phyloP scores from a whole-genome alignment of 2,329 filamentous ascomycete species.

The Fusarium transvaalense region DNA sequence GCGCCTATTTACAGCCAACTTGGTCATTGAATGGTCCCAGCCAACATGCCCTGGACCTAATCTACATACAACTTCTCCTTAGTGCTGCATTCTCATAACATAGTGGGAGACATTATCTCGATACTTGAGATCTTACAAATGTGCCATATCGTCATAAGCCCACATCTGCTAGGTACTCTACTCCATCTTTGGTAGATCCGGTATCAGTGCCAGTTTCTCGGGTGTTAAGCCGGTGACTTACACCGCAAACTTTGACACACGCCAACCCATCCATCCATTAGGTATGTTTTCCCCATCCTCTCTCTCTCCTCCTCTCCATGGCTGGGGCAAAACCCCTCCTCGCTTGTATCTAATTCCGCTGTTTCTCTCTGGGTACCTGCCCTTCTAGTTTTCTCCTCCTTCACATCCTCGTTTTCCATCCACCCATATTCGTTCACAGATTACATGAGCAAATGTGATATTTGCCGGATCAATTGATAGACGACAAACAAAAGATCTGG shows the following conservation, averaged over 20 bases:
- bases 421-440: slow-evolving; percentile 7
- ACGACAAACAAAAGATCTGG: slow-evolving; percentile 7
- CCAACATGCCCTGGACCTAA: background rate
- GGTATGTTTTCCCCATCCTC: slow-evolving; percentile 28
- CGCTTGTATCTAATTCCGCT: slow-evolving; percentile 18
- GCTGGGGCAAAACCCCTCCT: slow-evolving; percentile 36
- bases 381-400: slow-evolving; percentile 22
- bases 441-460: slow-evolving; percentile 2
- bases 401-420: slow-evolving; percentile 13
- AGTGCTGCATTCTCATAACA: background rate
- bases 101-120: background rate
- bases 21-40: background rate
- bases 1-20: slow-evolving; percentile 3
- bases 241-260: slow-evolving; percentile 31
- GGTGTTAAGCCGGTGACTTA: slow-evolving; percentile 34
- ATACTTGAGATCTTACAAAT: slow-evolving; percentile 12
- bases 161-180: slow-evolving; percentile 18
- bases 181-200: slow-evolving; percentile 37
- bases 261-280: slow-evolving; percentile 25
- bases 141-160: slow-evolving; percentile 37
- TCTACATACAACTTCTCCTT: background rate
- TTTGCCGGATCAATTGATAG: slow-evolving; percentile 7
- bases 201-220: slow-evolving; percentile 45
- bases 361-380: slow-evolving; percentile 20
- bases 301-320: slow-evolving; percentile 18